Evolutionary conservation across 495 filamentous ascomycete species (phyloP), one percentile per base, ranked within the genome.

Genomic region (Neurospora pannonica): DNA sequence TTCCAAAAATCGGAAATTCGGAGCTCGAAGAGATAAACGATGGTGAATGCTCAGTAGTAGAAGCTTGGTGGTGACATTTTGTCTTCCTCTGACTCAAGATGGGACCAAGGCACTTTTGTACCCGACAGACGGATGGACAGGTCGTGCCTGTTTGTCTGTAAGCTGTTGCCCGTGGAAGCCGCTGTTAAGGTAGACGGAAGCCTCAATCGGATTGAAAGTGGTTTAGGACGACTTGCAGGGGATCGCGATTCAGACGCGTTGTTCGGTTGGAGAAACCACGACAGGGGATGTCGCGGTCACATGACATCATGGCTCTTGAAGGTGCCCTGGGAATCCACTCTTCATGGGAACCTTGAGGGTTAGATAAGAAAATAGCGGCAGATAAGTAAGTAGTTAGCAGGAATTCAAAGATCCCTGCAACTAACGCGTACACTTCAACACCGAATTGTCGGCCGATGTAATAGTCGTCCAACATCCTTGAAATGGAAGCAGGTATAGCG

Each of bases 211-310:
- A 17, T 28, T 36, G 28, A 67, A 15, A 34, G 54, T 36, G 54
- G 24, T 62, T 34, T 17, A 34, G 28, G 28, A 13, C 24, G 15
- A 62, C 5, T 34, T 62, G 54, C 54, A 67, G 54, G 54, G 70
- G 36, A 60, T 31, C 73, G 70, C 72, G 72, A 38, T 71, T 2
- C 72, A 13, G 31, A 70, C 72, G 72, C 48, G 42, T 74, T 62
- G 24, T 54, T 48, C 43, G 43, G 43, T 48, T 71, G 39, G 67
- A 48, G 73, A 73, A 67, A 67, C 28, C 60, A 34, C 72, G 72
- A 73, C 72, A 36, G 19, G 39, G 43, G 10, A 36, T 34, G 69
- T 71, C 72, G 67, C 38, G 72, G 62, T 74, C 72, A 74, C 72
- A 71, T 74, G 72, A 74, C 48, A 62, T 38, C 31, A 62, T 73